Evolutionary conservation across 192 early-diverging fungal species (phyloP), one percentile per base, ranked within the genome.

Genomic region (Backusella morwellensis): DNA sequence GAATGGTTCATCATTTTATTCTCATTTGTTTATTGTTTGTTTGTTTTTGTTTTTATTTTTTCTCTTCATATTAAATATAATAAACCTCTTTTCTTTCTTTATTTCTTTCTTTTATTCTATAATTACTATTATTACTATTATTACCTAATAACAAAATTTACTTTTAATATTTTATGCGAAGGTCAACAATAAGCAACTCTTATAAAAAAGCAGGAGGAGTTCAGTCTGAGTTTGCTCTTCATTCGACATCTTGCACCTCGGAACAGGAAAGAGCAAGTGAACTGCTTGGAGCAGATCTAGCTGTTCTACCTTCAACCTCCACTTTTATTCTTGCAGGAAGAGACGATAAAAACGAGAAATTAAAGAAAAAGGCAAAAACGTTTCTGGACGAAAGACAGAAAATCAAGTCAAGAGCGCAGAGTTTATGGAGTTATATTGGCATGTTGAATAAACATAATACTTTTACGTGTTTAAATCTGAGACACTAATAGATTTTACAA

Each of bases 371-470:
- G 71, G 85, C 89, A 29, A 94, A 90, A 77, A 87, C 83, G 38
- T 95, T 96, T 80, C 71, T 95, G 34, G 95, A 96, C 74, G 92
- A 94, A 38, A 91, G 89, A 79, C 89, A 91, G 59, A 94, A 93
- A 70, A 77, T 85, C 9, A 95, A 95, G 75, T 85, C 90, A 38
- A 83, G 95, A 47, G 80, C 92, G 6, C 77, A 79, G 15, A 86
- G 89, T 14, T 79, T 96, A 29, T 92, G 86, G 85, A 86, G 82
- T 72, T 95, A 94, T 78, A 73, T 96, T 41, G 93, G 94, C 90
- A 86, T 59, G 80, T 59, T 52, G 56, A 63, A 63, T 26, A 63
- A 63, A 4, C 19, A 63, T 63, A 63, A 4, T 4, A 26, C 5
- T 26, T 38, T 68, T 59, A 29, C 11, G 26, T 63, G 23, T 29